A percentile compares a stretch with the other conserved stretches of the same genome.
Conservation (phyloP, 2,329 filamentous ascomycete species). For the Dichotomopilus funicola region DNA sequence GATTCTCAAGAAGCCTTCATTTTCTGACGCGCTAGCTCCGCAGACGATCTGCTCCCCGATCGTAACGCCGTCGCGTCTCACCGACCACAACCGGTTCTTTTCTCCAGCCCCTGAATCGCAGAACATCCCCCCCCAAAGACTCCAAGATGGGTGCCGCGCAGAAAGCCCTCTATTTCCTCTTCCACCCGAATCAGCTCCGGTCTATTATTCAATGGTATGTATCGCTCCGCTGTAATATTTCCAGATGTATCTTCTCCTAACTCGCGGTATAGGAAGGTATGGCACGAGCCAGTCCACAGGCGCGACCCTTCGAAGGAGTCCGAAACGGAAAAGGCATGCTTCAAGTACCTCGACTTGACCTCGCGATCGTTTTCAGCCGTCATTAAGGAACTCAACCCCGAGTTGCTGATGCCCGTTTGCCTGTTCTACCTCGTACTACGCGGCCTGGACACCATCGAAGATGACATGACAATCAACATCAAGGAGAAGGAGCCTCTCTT, state of each 20-base stretch:
- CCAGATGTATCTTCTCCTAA: constrained; percentile 16
- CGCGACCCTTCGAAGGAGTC: constrained; percentile 72
- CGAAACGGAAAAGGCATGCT: constrained; percentile 70
- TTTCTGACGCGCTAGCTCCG: no score
- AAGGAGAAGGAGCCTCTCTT: constrained; percentile 80
- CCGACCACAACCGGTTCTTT: neutral
- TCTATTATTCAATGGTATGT: constrained; percentile 82
- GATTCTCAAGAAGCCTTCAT: no score
- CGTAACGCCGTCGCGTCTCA: no score
- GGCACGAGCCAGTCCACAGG: constrained; percentile 89
- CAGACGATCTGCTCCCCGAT: no score
- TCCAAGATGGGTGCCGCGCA: constrained; percentile 46
- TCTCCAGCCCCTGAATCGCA: neutral
- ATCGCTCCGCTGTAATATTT: neutral
- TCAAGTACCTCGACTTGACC: constrained; percentile 76
- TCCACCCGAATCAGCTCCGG: constrained; percentile 72
- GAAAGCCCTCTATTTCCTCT: constrained; percentile 61
- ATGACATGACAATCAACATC: constrained; percentile 88
- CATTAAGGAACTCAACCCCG: constrained; percentile 91
- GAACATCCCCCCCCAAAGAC: neutral
- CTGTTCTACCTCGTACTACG: constrained; percentile 92
- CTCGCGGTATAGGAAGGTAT: constrained; percentile 67
- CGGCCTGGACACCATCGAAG: constrained; percentile 95
- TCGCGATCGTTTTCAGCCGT: constrained; percentile 90
- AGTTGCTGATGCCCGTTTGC: constrained; percentile 80